Evolutionary conservation across 352 stramenopile genomes (phyloP), one percentile per base, ranked within the genome.

Genomic region (Phytophthora pisi): DNA sequence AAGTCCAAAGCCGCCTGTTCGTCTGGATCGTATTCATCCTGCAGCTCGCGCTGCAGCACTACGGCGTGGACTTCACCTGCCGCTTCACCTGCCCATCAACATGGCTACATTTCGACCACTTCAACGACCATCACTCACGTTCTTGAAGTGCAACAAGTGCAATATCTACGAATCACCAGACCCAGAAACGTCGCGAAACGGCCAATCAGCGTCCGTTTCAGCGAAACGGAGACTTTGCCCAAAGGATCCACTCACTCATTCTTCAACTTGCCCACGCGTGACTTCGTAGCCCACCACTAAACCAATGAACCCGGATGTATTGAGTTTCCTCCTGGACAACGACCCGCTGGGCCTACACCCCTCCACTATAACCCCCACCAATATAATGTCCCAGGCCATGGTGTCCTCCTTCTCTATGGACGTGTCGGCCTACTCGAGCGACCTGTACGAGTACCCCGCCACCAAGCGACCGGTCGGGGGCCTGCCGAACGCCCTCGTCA

Each of bases 371-470:
- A 49, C 54, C 31, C 43, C 43, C 26, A 47, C 43, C 38, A 67
- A 65, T 53, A 75, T 79, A 53, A 79, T 82, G 72, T 83, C 77
- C 23, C 74, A 83, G 66, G 51, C 72, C 10, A 85, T 86, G 79
- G 57, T 82, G 11, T 86, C 79, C 43, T 88, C 79, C 38, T 88
- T 88, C 67, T 88, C 77, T 15, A 88, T 88, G 79, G 79, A 88
- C 69, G 61, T 85, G 20, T 83, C 79, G 7, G 51, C 61, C 51
- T 88, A 85, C 61, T 88, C 79, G 24, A 86, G 63, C 47, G 79
- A 88, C 46, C 61, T 88, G 15, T 85, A 86, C 58, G 77, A 85
- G 59, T 85, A 88, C 49, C 77, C 77, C 6, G 72, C 66, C 4
- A 72, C 66, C 5, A 72, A 73, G 18, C 68, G 65, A 42, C 23